Conservation (phyloP, 441 rosid species). For the Syzygium syzygioides region DNA sequence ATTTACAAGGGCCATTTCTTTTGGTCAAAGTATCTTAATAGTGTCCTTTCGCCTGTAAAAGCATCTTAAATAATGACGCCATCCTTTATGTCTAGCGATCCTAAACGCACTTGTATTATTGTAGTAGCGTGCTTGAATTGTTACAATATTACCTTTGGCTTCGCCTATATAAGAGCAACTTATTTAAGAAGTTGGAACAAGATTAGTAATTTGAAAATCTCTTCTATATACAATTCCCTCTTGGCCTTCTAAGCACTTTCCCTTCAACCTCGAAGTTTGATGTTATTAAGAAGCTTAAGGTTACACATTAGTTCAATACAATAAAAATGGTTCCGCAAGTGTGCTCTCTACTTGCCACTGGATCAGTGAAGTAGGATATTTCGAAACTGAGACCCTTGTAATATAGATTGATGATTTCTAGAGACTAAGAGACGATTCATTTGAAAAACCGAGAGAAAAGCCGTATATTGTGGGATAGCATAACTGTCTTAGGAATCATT, state of each 20-base stretch:
- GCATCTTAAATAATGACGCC: background rate
- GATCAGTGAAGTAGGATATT: background rate
- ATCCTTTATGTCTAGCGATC: background rate
- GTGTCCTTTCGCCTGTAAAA: background rate
- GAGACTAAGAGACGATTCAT: background rate
- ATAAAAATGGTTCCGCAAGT: background rate
- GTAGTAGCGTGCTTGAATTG: background rate
- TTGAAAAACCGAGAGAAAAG: background rate
- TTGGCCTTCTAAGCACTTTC: background rate
- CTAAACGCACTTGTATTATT: background rate
- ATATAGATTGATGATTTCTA: background rate
- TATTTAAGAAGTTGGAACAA: background rate
- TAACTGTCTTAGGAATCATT: background rate
- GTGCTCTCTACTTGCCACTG: background rate
- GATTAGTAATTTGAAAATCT: background rate
- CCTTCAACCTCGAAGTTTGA: background rate
- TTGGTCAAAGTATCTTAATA: background rate
- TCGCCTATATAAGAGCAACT: accelerated
- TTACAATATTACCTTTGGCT: background rate
- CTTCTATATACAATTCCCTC: background rate
- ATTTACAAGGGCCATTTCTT: background rate
- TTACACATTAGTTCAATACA: background rate
- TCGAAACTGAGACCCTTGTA: background rate
- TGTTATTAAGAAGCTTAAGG: background rate
- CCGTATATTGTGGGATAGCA: background rate